Evolutionary conservation across 495 filamentous ascomycete species (phyloP).

Genomic region (Chaetomium cochliodes): DNA sequence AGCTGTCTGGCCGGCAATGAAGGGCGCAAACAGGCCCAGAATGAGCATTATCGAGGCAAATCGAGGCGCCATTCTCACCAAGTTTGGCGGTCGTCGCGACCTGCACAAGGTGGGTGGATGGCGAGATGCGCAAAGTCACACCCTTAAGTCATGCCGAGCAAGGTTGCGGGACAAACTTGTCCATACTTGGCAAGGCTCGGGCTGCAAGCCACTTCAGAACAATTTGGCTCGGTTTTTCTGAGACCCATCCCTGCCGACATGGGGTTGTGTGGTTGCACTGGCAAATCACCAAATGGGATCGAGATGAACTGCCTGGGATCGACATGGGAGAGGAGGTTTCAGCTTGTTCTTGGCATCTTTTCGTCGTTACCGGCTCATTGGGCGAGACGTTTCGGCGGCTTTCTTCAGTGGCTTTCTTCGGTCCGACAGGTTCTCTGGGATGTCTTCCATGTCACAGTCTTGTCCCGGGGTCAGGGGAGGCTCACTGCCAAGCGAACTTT

Average conservation of each 20-base stretch:
- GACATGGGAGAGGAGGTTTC: not conserved
- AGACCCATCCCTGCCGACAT: not conserved
- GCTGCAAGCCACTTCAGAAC: not conserved
- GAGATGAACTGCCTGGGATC: not conserved
- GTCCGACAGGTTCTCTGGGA: not conserved
- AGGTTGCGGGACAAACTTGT: not conserved
- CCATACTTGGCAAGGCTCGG: not conserved
- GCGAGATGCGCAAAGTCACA: not conserved
- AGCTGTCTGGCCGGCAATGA: not conserved
- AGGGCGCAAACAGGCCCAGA: not conserved
- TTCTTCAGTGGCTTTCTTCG: not conserved
- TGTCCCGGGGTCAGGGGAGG: not conserved
- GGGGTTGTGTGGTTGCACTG: not conserved
- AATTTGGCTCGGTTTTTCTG: not conserved
- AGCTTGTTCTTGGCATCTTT: conserved; percentile 1
- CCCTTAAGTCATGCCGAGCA: not conserved
- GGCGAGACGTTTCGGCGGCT: not conserved
- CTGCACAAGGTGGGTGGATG: not conserved
- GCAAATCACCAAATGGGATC: conserved; percentile 1
- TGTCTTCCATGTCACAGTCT: too few relatives aligned
- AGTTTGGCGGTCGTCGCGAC: not conserved
- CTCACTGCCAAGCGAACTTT: conserved; percentile 3
- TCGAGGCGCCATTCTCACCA: not conserved
- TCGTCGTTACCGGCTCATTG: not conserved
- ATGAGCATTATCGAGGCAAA: not conserved